Base-by-base conservation (phyloP, 768 basidiomycete species). In the Russula earlei region DNA sequence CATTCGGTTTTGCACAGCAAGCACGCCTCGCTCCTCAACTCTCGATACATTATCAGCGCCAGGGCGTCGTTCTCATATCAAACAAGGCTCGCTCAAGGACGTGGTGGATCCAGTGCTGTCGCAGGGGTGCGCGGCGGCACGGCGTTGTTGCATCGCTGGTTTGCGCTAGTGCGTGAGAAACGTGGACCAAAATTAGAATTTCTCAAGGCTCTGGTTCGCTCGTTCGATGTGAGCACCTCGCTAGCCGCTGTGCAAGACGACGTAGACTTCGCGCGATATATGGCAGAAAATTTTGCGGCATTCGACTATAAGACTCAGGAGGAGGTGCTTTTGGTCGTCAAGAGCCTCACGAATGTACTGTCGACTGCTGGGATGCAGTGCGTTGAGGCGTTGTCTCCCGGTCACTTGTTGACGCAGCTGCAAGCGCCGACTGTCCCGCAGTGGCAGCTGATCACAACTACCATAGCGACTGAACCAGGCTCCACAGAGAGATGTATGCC, bases 301-400 rank as follows among this genome's bases (percentile, higher is more conserved):
- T 81, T 99, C 58, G 93, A 98, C 33, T 98, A 94, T 75, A 97
- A 92, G 73, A 90, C 91, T 0, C 85, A 87, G 63, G 96, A 99
- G 69, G 96, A 98, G 70, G 84, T 86, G 5, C 72, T 97, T 50
- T 83, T 87, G 5, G 84, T 97, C 22, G 80, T 96, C 66, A 87
- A 86, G 57, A 77, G 79, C 52, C 75, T 94, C 54, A 91, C 89
- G 9, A 72, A 78, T 17, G 76, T 86, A 22, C 75, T 91, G 44
- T 93, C 86, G 1, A 87, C 83, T 2, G 79, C 81, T 10, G 95
- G 88, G 52, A 84, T 84, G 77, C 89, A 88, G 63, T 69, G 89
- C n/a, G 76, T 91, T 53, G 91, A 87, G 63, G 71, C 75, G 19
- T 67, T 87, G 20, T 86, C 84, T 5, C 89, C 88, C 19, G 77